Evolutionary conservation across 2,329 filamentous ascomycete genomes (phyloP).

Genomic region (Colletotrichum sp.): DNA sequence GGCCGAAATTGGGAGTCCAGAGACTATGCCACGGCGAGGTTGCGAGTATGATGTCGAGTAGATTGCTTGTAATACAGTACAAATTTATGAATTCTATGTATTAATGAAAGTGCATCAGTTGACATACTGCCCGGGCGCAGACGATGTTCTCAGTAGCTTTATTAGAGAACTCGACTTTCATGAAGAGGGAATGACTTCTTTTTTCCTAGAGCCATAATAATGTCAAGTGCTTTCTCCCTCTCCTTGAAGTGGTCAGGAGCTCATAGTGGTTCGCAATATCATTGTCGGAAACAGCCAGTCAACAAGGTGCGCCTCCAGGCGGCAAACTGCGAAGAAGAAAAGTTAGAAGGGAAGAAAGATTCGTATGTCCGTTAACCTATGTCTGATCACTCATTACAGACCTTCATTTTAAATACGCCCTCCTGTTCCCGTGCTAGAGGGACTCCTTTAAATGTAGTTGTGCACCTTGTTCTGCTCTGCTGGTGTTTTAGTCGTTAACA

Average conservation of each 20-base stretch:
- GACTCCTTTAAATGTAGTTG: fast-evolving
- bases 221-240: too few species aligned
- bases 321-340: too few species aligned
- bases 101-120: background rate
- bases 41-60: too few species aligned
- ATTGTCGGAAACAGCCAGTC: too few species aligned
- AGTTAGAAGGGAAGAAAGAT: too few species aligned
- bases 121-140: background rate
- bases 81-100: background rate
- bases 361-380: background rate
- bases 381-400: background rate
- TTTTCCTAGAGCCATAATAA: too few species aligned
- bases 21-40: too few species aligned
- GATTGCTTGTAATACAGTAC: background rate
- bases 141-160: background rate
- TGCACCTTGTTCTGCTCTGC: background rate
- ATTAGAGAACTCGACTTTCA: background rate
- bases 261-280: too few species aligned
- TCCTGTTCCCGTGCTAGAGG: background rate
- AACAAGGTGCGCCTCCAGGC: too few species aligned
- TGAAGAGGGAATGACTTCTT: background rate
- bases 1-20: too few species aligned
- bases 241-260: too few species aligned
- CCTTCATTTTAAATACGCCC: background rate
- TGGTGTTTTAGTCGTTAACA: fast-evolving